Percentiles rank a stretch among this genome's conserved stretches.
Evolutionary conservation across 2,329 filamentous ascomycete genomes (phyloP).

Genomic region (Ophiostoma perfectum): DNA sequence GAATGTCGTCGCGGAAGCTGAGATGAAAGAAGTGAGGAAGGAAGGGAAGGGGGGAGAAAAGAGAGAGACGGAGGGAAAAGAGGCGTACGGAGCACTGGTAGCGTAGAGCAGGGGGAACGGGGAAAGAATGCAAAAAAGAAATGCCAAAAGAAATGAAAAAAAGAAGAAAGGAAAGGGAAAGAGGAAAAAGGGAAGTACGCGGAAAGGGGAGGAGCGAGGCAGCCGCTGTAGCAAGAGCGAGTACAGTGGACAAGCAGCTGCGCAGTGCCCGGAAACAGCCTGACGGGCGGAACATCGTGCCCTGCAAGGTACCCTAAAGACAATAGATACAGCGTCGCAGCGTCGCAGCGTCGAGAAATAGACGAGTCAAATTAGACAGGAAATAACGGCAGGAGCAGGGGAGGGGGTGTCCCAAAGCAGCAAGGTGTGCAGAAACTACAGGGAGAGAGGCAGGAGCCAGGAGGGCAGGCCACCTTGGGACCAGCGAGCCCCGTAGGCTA

Average conservation of each 20-base stretch:
- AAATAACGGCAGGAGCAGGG: conserved; percentile 19
- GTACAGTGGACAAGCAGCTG: background rate
- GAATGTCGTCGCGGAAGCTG: conserved; percentile 8
- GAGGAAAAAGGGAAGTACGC: background rate
- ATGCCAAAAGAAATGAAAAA: conserved; percentile 14
- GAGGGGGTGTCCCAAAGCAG: conserved; percentile 21
- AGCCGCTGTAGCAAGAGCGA: background rate
- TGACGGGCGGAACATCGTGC: too few species aligned
- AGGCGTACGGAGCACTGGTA: background rate
- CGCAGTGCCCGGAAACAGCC: too few species aligned
- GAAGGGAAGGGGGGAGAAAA: background rate
- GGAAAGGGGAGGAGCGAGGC: background rate
- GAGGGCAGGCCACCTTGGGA: background rate
- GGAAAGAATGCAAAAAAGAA: background rate
- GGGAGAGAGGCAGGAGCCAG: conserved; percentile 17
- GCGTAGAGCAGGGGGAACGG: background rate
- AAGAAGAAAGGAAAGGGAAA: conserved; percentile 10
- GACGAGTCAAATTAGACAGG: conserved; percentile 18
- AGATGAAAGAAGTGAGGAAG: background rate
- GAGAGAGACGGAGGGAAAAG: background rate
- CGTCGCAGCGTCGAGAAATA: background rate
- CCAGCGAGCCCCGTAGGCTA: background rate
- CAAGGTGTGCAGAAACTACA: conserved; percentile 18
- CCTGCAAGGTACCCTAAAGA: background rate
- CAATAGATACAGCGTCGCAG: background rate